Base-by-base conservation (phyloP, 75 land plant genomes). In the Sequoia sempervirens region DNA sequence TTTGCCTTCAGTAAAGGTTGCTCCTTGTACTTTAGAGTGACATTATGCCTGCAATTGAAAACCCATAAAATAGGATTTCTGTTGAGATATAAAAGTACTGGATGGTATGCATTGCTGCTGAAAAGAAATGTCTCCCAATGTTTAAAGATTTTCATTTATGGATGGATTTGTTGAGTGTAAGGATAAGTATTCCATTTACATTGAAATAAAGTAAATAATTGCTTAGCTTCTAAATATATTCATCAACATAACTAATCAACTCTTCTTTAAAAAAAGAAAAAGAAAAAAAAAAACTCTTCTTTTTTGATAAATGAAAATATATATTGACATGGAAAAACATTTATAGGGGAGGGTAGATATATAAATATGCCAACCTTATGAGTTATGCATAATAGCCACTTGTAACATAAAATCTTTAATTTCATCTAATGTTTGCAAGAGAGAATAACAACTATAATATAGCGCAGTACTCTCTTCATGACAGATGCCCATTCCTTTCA, bases 1-100 rank as follows among this genome's bases (percentile, higher is more conserved):
- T 95, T 96, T 30, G 92, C 98, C 86, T 88, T 88, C 75, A 97
- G 50, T 81, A 97, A 87, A 34, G 99, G 95, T 82, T 98, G 99
- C 54, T 88, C 88, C 83, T 91, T 89, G 76, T 89, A 70, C 13
- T 32, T 45, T 37, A 96, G 86, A 30, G 88, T 52, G 78, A 92
- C 82, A 17, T 61, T 82, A 83, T 87, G 87, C 88, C 98, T 96
- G 88, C 12, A 26, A 76, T 76, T 8, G 13, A 10, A 20, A 76
- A 76, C 43, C 12, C 43, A 43, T 23, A 76, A 76, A 38, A 3
- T 8, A 26, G 28, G 80, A 43, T 23, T 41, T 43, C 26, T 11
- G 4, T 15, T 7, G 45, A 26, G 45, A 43, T 43, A 76, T 38
- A 38, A 76, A 76, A 17, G 1, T 18, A 76, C 36, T 32, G 12